Base-by-base conservation (phyloP, 2,329 filamentous ascomycete genomes). In the Ceratocystiopsis sp. region DNA sequence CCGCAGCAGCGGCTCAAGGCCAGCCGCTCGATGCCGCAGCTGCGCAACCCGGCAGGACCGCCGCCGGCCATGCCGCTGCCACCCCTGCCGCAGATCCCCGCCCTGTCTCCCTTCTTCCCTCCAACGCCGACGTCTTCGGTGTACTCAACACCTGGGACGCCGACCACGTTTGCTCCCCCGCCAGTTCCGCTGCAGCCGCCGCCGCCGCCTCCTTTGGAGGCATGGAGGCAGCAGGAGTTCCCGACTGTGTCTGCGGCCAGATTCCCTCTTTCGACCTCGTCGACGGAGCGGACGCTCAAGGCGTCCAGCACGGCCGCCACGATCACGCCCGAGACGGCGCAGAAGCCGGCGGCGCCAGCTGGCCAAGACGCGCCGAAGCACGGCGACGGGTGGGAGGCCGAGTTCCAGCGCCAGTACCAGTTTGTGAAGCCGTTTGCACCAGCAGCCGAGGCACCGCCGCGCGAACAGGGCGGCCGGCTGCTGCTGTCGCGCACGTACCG, bases 11-110 rank as follows among this genome's bases (percentile, higher is more conserved):
- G 38, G 2, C 45, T 50, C 13, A 48, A 43, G 7, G 17, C 46
- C 11, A 47, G 42, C 35, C 48, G 48, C 12, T 51, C 49, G 3
- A 36, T 49, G 33, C 49, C 49, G 12, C 49, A 50, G 21, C 32
- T 51, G 7, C 46, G 44, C 4, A 38, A 42, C 9, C 17, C 19
- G 17, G 40, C 18, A 3, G 38, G 40, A 12, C 48, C 43, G 8
- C 43, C 44, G 5, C 48, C 46, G 2, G 17, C 43, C 10, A 47
- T 35, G 8, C 43, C 44, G 3, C 44, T 50, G 8, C 49, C 47
- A 11, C 46, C 49, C 3, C 38, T 50, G 7, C 49, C 49, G 0
- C n/a, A 38, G 7, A 25, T 45, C 9, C 44, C 45, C 2, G 14
- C 34, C 1, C 13, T 42, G 8, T 46, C 47, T 2, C 45, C 42